Base-by-base conservation (phyloP, 2,329 filamentous ascomycete species). In the Colletotrichum tofieldiae region DNA sequence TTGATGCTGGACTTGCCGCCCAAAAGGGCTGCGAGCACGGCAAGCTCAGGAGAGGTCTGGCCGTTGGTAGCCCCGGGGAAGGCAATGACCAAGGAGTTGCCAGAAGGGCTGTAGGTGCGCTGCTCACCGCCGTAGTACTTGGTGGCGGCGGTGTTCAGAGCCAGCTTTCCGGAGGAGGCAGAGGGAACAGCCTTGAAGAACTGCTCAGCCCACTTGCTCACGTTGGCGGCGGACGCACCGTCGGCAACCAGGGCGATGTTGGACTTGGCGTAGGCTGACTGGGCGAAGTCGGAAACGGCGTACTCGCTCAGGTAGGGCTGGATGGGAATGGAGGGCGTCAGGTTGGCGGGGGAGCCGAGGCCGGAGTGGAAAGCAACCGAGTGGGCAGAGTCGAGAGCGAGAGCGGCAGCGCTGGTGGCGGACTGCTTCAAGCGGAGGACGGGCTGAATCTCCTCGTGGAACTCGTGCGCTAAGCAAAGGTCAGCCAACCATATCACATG, bases 111-210 rank as follows among this genome's bases (percentile, higher is more conserved):
- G 75, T 93, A 88, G 77, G 93, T 93, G 78, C 96, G 94, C 87
- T 97, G 94, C 88, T 99, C 95, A 81, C 96, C 97, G 83, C 96
- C 96, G 80, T 91, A 93, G 91, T 98, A 99, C 85, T 95, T 96
- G 81, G 91, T 90, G 75, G 93, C 87, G 76, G 90, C 84, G 74
- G 86, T 85, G 81, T 90, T 88, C 75, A 93, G 84, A 51, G 85
- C 78, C 76, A 88, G 83, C 78, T 87, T 85, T 79, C 85, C 84
- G 77, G 84, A 82, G 74, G 88, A 81, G 75, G 87, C 83, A 77
- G 86, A 82, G 71, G 92, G 89, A 61, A 93, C 87, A 72, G 89
- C 87, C 82, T 91, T 91, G 89, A 99, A 98, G 90, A 98, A 98
- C 81, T 97, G 91, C 80, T 92, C 91, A 75, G 97, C 92, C 95